phyloP scores from a whole-genome alignment of 495 filamentous ascomycete genomes.

The Trichocladium uniseriatum region DNA sequence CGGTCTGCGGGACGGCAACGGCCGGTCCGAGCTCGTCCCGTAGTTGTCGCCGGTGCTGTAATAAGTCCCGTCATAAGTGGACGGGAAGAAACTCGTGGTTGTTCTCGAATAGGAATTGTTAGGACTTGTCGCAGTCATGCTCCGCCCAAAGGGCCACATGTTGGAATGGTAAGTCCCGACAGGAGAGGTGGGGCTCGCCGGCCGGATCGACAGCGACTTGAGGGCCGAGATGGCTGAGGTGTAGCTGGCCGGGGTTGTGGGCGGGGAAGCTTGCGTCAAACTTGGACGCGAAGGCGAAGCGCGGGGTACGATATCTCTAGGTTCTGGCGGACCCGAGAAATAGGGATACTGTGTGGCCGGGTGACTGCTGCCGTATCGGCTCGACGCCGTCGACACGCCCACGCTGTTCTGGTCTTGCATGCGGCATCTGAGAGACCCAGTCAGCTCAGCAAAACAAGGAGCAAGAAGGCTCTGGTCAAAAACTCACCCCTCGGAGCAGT shows the following conservation, averaged over 20 bases:
- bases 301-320: constrained; percentile 42
- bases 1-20: constrained; percentile 36
- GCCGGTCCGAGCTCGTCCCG: constrained; percentile 32
- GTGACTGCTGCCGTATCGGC: constrained; percentile 16
- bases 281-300: constrained; percentile 41
- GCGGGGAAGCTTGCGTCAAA: constrained; percentile 33
- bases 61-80: constrained; percentile 39
- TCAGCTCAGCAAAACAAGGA: constrained; percentile 6
- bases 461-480: background rate
- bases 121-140: constrained; percentile 36
- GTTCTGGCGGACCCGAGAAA: constrained; percentile 33
- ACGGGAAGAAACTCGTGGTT: constrained; percentile 29
- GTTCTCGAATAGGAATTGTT: constrained; percentile 37
- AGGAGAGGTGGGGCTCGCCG: constrained; percentile 40
- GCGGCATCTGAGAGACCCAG: constrained; percentile 34
- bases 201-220: constrained; percentile 36
- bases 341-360: constrained; percentile 26
- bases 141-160: constrained; percentile 40
- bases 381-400: constrained; percentile 21
- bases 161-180: constrained; percentile 21
- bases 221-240: constrained; percentile 37
- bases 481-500: constrained; percentile 44
- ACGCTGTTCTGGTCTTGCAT: constrained; percentile 32
- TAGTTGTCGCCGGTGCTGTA: constrained; percentile 23
- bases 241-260: constrained; percentile 26